Percentiles rank a stretch among this genome's conserved stretches.
Conservation (phyloP, 2,329 filamentous ascomycete genomes). For the Aspergillus phoenicis region DNA sequence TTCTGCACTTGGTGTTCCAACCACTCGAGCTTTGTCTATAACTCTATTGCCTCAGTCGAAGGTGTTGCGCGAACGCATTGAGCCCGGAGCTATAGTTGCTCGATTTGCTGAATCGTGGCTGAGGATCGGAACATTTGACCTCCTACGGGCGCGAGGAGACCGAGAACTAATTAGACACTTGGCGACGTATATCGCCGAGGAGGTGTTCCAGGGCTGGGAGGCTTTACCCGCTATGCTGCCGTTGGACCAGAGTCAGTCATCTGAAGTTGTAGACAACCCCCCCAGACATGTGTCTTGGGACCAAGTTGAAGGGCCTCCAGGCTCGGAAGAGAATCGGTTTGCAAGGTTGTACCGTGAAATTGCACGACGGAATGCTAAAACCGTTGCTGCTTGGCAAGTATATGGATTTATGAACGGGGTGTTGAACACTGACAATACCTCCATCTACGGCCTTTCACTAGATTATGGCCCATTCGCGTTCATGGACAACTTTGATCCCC, state of each 20-base stretch:
- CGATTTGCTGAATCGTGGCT: conserved; percentile 92
- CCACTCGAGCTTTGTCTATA: conserved; percentile 81
- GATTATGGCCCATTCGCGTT: conserved; percentile 98
- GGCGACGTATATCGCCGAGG: conserved; percentile 80
- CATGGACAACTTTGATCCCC: conserved; percentile 92
- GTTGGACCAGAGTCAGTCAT: conserved; percentile 43
- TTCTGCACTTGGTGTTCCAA: conserved; percentile 81
- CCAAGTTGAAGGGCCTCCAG: conserved; percentile 66
- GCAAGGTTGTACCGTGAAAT: conserved; percentile 85
- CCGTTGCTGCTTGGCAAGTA: conserved; percentile 92
- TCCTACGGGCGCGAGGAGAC: conserved; percentile 81
- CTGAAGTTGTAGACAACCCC: conserved; percentile 47
- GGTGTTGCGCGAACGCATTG: conserved; percentile 76
- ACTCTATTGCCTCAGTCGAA: conserved; percentile 72
- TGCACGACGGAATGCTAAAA: conserved; percentile 78
- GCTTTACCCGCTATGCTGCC: conserved; percentile 66
- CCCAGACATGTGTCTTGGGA: conserved; percentile 58
- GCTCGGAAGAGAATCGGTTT: conserved; percentile 80
- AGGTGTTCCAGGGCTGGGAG: conserved; percentile 87
- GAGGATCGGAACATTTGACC: conserved; percentile 91
- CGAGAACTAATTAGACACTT: conserved; percentile 71
- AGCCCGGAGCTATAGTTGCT: conserved; percentile 89
- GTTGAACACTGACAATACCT: conserved; percentile 97
- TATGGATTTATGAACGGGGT: conserved; percentile 99
- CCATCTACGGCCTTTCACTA: conserved; percentile 81